Percentiles rank a stretch among this genome's conserved stretches.
Evolutionary conservation across 306 rosid species (phyloP).

Genomic region (Dryas octopetala): DNA sequence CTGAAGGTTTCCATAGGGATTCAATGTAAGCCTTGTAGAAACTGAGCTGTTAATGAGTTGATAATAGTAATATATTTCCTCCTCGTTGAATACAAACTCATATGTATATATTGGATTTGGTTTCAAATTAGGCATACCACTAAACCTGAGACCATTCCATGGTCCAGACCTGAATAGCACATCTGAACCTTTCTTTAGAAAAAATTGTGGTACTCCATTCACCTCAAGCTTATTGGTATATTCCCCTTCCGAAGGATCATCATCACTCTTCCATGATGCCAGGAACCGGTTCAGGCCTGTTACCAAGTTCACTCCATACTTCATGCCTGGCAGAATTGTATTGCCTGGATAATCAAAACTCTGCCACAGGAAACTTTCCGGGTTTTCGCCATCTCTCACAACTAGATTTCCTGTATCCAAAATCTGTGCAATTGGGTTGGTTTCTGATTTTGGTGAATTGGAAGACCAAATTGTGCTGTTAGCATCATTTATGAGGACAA

Average conservation of each 20-base stretch:
- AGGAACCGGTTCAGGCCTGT: constrained; percentile 4
- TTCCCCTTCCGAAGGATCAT: constrained; percentile 19
- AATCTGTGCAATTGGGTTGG: constrained; percentile 28
- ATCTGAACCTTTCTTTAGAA: background rate
- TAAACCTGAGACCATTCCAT: constrained; percentile 27
- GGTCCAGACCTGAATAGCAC: constrained; percentile 6
- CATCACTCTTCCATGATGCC: constrained; percentile 23
- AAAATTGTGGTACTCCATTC: background rate
- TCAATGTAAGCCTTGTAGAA: constrained; percentile 9
- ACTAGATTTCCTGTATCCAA: constrained; percentile 46
- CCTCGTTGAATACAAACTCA: constrained; percentile 1
- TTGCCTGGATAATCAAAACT: constrained; percentile 43
- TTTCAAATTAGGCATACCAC: constrained; percentile 28
- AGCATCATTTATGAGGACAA: background rate
- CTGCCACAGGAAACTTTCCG: constrained; percentile 29
- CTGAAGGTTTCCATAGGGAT: constrained; percentile 8
- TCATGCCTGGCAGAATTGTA: constrained; percentile 39
- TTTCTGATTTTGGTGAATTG: background rate
- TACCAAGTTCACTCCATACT: background rate
- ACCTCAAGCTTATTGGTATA: background rate
- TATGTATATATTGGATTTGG: constrained; percentile 14
- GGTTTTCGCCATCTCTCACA: constrained; percentile 17
- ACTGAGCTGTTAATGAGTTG: constrained; percentile 1
- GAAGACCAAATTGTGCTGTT: constrained; percentile 13
- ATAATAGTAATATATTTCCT: constrained; percentile 15